A percentile compares a stretch with the other conserved stretches of the same genome.
Evolutionary conservation across 805 yeast species (phyloP).

Genomic region (Sugiyamaella marilandica): DNA sequence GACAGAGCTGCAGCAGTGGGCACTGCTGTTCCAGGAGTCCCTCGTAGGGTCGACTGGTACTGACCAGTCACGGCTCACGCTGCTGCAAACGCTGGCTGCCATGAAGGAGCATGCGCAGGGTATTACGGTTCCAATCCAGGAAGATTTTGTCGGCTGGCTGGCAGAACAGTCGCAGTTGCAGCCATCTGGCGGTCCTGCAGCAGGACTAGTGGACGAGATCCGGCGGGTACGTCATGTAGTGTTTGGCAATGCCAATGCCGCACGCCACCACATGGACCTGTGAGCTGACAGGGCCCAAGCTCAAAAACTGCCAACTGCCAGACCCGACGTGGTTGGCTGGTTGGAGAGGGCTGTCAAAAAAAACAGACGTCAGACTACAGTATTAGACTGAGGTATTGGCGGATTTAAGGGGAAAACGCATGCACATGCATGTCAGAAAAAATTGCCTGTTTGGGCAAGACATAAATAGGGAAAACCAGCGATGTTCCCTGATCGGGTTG

Average conservation of each 20-base stretch:
- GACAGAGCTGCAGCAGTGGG: slow-evolving; percentile 6
- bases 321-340: background rate
- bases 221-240: slow-evolving; percentile 54
- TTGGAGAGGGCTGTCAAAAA: background rate
- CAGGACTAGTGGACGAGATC: slow-evolving; percentile 12
- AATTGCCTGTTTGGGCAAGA: background rate
- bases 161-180: slow-evolving; percentile 35
- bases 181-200: background rate
- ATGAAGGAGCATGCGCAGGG: slow-evolving; percentile 28
- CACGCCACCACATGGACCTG: slow-evolving; percentile 45
- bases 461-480: background rate
- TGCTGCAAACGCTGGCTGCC: slow-evolving; percentile 10
- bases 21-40: slow-evolving; percentile 9
- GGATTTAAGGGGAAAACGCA: background rate
- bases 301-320: no score
- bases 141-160: slow-evolving; percentile 61
- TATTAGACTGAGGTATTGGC: no score
- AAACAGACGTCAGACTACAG: background rate
- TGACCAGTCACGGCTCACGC: background rate
- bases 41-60: background rate
- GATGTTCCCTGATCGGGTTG: background rate
- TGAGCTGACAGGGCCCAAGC: no score
- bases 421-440: background rate
- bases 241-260: slow-evolving; percentile 74
- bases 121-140: slow-evolving; percentile 29